Conservation (phyloP, 495 filamentous ascomycete species). For the Penicillium maclennaniae region DNA sequence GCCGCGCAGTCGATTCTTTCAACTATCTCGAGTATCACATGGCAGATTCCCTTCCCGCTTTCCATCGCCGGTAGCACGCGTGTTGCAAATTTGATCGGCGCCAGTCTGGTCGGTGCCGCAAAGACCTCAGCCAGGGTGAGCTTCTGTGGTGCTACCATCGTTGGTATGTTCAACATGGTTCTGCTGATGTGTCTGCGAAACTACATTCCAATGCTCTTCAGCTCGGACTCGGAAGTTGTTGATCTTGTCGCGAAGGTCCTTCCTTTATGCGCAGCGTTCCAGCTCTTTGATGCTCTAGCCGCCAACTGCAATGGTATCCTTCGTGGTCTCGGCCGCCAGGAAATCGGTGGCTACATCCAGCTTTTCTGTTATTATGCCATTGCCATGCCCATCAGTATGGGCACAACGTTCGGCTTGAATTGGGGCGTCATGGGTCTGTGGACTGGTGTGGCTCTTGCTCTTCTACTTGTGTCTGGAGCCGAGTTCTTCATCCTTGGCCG, state of each 20-base stretch:
- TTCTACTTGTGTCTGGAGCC: constrained; percentile 58
- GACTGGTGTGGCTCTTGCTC: constrained; percentile 71
- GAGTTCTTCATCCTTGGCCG: constrained; percentile 64
- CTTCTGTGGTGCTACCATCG: constrained; percentile 57
- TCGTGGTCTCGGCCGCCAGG: constrained; percentile 78
- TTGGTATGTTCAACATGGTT: constrained; percentile 74
- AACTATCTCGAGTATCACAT: constrained; percentile 58
- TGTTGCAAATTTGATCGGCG: constrained; percentile 64
- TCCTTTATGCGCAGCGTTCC: constrained; percentile 79
- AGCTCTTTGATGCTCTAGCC: constrained; percentile 79
- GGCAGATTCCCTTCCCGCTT: constrained; percentile 64
- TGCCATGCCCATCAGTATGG: constrained; percentile 79
- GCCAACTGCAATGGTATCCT: constrained; percentile 78
- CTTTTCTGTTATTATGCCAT: constrained; percentile 80
- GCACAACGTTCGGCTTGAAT: constrained; percentile 63
- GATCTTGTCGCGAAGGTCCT: constrained; percentile 66
- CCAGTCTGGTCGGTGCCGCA: constrained; percentile 65
- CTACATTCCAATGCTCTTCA: constrained; percentile 75
- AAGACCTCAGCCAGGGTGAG: constrained; percentile 67
- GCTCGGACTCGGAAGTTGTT: constrained; percentile 74
- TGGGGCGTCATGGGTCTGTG: constrained; percentile 79
- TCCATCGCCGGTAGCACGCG: constrained; percentile 61
- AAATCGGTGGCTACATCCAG: constrained; percentile 84
- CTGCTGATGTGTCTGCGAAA: constrained; percentile 60
- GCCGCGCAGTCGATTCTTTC: constrained; percentile 66